A percentile compares a stretch with the other conserved stretches of the same genome.
Evolutionary conservation across 192 early-diverging fungal species (phyloP).

Genomic region (Pecoramyces ruminantium): DNA sequence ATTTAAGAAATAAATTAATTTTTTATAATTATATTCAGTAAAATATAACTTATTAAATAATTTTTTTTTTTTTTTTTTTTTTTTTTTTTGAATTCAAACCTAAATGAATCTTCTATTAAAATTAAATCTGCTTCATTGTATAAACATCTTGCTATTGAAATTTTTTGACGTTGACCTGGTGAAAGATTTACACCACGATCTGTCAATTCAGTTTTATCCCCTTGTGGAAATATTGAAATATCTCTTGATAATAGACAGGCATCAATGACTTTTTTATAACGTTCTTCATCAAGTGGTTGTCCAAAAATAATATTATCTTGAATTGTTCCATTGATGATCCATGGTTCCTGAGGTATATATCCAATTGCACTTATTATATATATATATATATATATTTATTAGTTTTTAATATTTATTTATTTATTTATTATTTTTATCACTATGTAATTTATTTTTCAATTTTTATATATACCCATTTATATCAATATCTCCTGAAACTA

Average conservation of each 20-base stretch:
- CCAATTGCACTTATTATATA: slow-evolving; percentile 32
- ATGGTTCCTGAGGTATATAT: slow-evolving; percentile 51
- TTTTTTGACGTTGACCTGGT: slow-evolving; percentile 52
- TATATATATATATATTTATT: too few species aligned
- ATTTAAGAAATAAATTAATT: too few species aligned
- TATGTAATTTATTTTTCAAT: too few species aligned
- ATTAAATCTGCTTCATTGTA: not conserved
- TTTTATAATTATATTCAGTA: too few species aligned
- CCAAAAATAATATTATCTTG: slow-evolving; percentile 71
- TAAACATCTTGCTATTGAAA: slow-evolving; percentile 30
- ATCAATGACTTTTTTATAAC: slow-evolving; percentile 39
- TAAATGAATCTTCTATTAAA: not conserved
- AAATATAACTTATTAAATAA: too few species aligned
- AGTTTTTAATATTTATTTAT: too few species aligned
- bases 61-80: too few species aligned
- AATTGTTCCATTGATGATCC: slow-evolving; percentile 52
- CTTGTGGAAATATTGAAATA: not conserved
- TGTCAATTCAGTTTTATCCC: not conserved
- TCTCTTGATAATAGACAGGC: slow-evolving; percentile 4
- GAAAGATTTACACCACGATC: slow-evolving; percentile 45
- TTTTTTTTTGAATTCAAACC: not conserved
- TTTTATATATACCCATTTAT: not conserved
- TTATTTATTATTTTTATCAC: too few species aligned
- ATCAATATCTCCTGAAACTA: slow-evolving; percentile 15
- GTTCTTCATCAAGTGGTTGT: slow-evolving; percentile 25